Conservation (phyloP, 2,329 filamentous ascomycete species). For the Polytolypa hystricis region DNA sequence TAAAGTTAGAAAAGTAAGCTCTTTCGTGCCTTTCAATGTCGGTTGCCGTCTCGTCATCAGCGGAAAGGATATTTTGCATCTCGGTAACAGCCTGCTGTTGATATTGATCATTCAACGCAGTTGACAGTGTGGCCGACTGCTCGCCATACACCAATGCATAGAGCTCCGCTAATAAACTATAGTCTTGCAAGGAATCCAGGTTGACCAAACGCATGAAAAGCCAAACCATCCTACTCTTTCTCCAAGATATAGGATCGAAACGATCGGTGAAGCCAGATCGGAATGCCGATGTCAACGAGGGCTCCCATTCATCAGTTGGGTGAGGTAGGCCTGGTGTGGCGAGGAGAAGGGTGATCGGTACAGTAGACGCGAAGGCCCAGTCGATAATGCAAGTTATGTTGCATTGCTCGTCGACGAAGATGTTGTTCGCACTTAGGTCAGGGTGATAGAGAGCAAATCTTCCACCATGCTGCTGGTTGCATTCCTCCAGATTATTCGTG, state of each 20-base stretch:
- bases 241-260: background rate
- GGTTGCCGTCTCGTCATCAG: constrained; percentile 1
- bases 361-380: constrained; percentile 17
- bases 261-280: background rate
- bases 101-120: background rate
- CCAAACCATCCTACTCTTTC: background rate
- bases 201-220: constrained; percentile 2
- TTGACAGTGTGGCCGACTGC: background rate
- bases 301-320: constrained; percentile 10
- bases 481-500: background rate
- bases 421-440: constrained; percentile 32
- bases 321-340: constrained; percentile 16
- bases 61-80: constrained; percentile 1
- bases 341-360: constrained; percentile 15
- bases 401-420: constrained; percentile 23
- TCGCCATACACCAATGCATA: background rate
- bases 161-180: constrained; percentile 1
- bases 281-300: background rate
- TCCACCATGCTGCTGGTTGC: background rate
- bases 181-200: constrained; percentile 2
- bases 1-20: background rate
- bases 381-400: constrained; percentile 25
- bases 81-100: background rate
- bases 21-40: constrained; percentile 1
- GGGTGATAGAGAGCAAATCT: constrained; percentile 18